phyloP scores from a whole-genome alignment of 179 eudicot genomes.

The Beta corolliflora region DNA sequence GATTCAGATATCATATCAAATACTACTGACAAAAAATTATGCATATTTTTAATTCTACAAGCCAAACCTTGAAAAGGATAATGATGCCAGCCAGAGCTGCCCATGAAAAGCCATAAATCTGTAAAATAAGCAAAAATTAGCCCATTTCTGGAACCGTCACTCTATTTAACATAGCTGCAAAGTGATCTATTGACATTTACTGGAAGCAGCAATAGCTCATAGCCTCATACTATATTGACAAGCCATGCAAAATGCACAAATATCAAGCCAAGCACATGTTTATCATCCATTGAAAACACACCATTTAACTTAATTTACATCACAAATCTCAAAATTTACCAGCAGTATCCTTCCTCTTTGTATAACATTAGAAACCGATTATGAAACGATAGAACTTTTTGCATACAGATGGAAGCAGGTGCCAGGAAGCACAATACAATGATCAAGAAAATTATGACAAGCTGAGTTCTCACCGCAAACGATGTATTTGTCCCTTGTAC shows the following conservation, averaged over 20 bases:
- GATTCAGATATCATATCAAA: constrained; percentile 12
- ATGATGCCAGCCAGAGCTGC: constrained; percentile 70
- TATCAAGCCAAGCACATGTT: not conserved
- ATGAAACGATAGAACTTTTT: not conserved
- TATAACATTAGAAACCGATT: not conserved
- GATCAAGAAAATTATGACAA: constrained; percentile 1
- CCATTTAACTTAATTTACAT: not conserved
- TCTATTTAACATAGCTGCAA: not conserved
- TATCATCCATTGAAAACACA: not conserved
- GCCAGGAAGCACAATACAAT: not conserved
- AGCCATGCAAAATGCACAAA: not conserved
- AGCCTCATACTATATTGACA: not conserved
- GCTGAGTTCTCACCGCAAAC: constrained; percentile 55
- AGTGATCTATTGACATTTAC: not conserved
- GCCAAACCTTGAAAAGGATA: constrained; percentile 80
- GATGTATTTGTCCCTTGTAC: constrained; percentile 76
- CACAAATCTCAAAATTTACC: not conserved
- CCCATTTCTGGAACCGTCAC: not conserved
- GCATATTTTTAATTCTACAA: constrained; percentile 2
- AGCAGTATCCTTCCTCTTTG: not conserved
- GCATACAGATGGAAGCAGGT: not conserved
- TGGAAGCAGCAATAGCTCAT: not conserved
- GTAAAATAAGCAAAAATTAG: constrained; percentile 14
- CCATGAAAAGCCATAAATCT: constrained; percentile 97
- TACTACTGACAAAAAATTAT: not conserved